Base-by-base conservation (phyloP, 1,139 yeast species). In the Pichia sp. region DNA sequence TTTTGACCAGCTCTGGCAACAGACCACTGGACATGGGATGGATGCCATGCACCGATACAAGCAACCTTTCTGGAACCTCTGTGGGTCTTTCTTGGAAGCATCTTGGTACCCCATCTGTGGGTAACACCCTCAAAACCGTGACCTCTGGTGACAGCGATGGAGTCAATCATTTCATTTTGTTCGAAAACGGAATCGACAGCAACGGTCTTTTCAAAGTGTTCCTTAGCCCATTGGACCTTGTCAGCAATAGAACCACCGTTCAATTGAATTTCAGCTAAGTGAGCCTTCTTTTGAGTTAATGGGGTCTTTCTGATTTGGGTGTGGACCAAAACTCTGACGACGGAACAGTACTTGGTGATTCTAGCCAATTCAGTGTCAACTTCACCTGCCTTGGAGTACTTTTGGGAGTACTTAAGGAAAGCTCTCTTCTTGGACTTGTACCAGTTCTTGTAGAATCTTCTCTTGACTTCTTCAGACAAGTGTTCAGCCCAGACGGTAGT, bases 391-490 rank as follows among this genome's bases (percentile, higher is more conserved):
- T 73, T 72, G 71, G 98, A 90, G 87, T 92, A 92, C 85, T 93
- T 92, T 79, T 95, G 89, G 77, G 98, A 87, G 90, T 93, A 93
- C 83, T 93, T 90, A 89, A 98, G 89, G 95, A 93, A 93, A 73
- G 99, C 99, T 95, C 92, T 92, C 96, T 93, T 93, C 95, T 93
- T 93, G 70, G 97, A 87, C 86, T 90, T 92, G 96, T 87, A 93
- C 99, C 99, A 93, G 97, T 92, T 93, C 90, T 92, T 93, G 97
- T 93, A 93, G 96, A 93, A 93, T 84, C 98, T 90, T 87, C 99
- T 90, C 89, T 87, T 93, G 79, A 93, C 85, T 81, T 93, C 99
- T 77, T 93, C 99, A 72, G 96, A 88, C 77, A 93, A 86, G 82
- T 93, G 99, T 85, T 93, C 99, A 72, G 99, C 98, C 99, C 99